These are phyloP conservation scores for Abrus precatorius DNA, from an alignment of 306 rosid species.

Conservation along the genomic window DNA sequence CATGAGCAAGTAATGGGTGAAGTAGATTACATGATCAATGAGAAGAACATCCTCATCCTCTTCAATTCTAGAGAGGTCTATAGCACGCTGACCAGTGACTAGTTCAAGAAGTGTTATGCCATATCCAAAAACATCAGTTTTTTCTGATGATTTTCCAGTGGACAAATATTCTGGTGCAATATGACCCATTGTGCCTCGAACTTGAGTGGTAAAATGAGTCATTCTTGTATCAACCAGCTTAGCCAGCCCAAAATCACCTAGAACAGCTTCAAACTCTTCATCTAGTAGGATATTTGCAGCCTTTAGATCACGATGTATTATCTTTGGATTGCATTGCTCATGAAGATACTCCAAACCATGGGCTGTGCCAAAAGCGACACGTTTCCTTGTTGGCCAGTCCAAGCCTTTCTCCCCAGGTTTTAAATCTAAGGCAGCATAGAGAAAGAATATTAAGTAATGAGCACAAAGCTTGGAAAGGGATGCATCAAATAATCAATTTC, in stretches of 20 bases:
- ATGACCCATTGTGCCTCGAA: conserved; percentile 97
- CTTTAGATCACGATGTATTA: conserved; percentile 93
- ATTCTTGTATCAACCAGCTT: conserved; percentile 75
- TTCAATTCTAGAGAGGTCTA: conserved; percentile 85
- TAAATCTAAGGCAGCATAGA: conserved; percentile 47
- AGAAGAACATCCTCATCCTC: conserved; percentile 96
- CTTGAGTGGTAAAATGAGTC: conserved; percentile 96
- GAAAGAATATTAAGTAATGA: conserved; percentile 30
- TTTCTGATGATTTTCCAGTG: conserved; percentile 92
- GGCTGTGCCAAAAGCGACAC: conserved; percentile 61
- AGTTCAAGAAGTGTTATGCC: conserved; percentile 96
- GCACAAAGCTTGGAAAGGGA: background rate
- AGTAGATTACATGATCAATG: conserved; percentile 80
- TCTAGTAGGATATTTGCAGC: conserved; percentile 94
- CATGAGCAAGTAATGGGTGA: conserved; percentile 1
- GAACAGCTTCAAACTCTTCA: conserved; percentile 87
- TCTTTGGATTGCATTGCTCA: conserved; percentile 90
- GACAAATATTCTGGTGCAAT: conserved; percentile 96
- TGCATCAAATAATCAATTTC: background rate
- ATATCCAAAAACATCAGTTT: conserved; percentile 93
- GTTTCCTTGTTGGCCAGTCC: conserved; percentile 63
- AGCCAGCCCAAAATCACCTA: conserved; percentile 94
- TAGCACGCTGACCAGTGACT: conserved; percentile 90
- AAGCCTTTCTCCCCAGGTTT: conserved; percentile 62
- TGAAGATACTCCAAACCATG: conserved; percentile 88